These are phyloP conservation scores for Grifola frondosa DNA, from an alignment of 1,284 basidiomycete species.

Conservation along the genomic window DNA sequence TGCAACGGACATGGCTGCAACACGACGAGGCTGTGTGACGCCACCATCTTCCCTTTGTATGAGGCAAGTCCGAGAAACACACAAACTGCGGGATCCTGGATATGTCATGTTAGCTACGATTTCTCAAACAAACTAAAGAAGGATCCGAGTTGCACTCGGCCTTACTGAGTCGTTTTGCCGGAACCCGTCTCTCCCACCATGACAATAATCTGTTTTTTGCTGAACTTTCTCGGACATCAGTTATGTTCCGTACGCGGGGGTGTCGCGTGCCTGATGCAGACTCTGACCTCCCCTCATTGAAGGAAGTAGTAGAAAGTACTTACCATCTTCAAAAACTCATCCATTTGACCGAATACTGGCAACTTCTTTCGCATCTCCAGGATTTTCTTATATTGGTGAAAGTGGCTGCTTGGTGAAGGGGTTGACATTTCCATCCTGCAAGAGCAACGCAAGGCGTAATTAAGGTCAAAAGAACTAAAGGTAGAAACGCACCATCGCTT, in stretches of 20 bases:
- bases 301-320: slow-evolving; percentile 32
- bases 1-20: slow-evolving; percentile 97
- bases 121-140: too few species aligned
- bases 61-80: slow-evolving; percentile 89
- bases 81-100: slow-evolving; percentile 90
- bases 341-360: slow-evolving; percentile 93
- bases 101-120: too few species aligned
- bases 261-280: slow-evolving; percentile 26
- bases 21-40: slow-evolving; percentile 97
- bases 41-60: slow-evolving; percentile 89
- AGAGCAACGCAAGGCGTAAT: background rate
- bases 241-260: slow-evolving; percentile 24
- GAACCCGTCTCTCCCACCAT: slow-evolving; percentile 99
- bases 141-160: too few species aligned
- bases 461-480: background rate
- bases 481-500: slow-evolving; percentile 51
- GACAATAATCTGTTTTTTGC: slow-evolving; percentile 85
- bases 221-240: slow-evolving; percentile 62
- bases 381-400: slow-evolving; percentile 85
- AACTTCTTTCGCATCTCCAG: slow-evolving; percentile 83
- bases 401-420: slow-evolving; percentile 85
- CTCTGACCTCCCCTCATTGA: slow-evolving; percentile 38
- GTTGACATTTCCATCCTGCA: slow-evolving; percentile 80
- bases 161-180: slow-evolving; percentile 96
- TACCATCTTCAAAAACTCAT: slow-evolving; percentile 85